phyloP scores from a whole-genome alignment of 2,329 filamentous ascomycete genomes.

The Hymenoscyphus infarciens region DNA sequence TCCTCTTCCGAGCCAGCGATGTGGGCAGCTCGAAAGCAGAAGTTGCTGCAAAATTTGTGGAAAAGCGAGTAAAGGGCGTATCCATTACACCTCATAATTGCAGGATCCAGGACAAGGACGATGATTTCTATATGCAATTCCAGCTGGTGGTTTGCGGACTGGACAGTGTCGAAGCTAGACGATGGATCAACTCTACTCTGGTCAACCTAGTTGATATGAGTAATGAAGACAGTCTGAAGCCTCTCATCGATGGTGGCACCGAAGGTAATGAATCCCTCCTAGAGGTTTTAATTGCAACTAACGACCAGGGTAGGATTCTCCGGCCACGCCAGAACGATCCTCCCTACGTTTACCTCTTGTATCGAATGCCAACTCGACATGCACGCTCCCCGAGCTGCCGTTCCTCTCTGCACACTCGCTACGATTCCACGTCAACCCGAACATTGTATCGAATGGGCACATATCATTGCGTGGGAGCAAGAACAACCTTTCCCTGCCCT shows the following conservation, averaged over 20 bases:
- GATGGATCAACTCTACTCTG: slow-evolving; percentile 96
- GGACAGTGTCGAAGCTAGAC: slow-evolving; percentile 94
- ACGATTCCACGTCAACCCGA: slow-evolving; percentile 95
- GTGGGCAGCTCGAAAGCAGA: slow-evolving; percentile 93
- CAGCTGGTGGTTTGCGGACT: slow-evolving; percentile 89
- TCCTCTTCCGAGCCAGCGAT: slow-evolving; percentile 87
- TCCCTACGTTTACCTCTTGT: slow-evolving; percentile 90
- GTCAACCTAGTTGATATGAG: slow-evolving; percentile 85
- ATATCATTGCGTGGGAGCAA: slow-evolving; percentile 94
- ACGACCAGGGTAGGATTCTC: slow-evolving; percentile 69
- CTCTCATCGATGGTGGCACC: slow-evolving; percentile 92
- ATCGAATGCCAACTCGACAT: slow-evolving; percentile 99
- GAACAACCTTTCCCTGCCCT: slow-evolving; percentile 78
- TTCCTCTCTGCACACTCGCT: slow-evolving; percentile 92
- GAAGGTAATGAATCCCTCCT: slow-evolving; percentile 58
- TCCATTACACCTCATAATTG: slow-evolving; percentile 92
- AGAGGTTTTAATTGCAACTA: background rate
- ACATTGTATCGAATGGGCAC: slow-evolving; percentile 98
- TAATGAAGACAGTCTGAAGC: slow-evolving; percentile 82
- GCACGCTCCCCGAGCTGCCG: slow-evolving; percentile 94
- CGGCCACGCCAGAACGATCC: slow-evolving; percentile 87
- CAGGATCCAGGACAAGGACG: slow-evolving; percentile 94
- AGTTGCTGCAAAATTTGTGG: slow-evolving; percentile 86
- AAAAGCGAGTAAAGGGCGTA: slow-evolving; percentile 83
- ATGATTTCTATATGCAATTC: slow-evolving; percentile 96